Evolutionary conservation across 1,284 basidiomycete genomes (phyloP).

Genomic region (Sanghuangporus weigelae): DNA sequence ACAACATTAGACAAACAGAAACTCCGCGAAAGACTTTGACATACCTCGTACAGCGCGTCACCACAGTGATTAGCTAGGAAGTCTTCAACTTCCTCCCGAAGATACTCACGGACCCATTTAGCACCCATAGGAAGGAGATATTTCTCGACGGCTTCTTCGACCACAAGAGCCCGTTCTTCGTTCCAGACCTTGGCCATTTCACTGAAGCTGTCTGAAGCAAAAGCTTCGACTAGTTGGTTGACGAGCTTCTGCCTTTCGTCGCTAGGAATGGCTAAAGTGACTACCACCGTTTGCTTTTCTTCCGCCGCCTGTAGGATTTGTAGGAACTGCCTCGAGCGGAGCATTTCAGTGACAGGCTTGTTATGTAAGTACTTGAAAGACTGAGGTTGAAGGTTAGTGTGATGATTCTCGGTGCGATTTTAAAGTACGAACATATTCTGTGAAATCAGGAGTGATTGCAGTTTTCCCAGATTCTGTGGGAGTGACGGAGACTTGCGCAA

Average conservation of each 20-base stretch:
- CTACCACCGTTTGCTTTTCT: constrained; percentile 78
- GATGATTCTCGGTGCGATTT: not conserved
- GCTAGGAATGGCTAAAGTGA: constrained; percentile 68
- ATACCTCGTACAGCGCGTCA: constrained; percentile 65
- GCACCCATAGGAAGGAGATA: constrained; percentile 79
- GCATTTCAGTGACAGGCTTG: constrained; percentile 76
- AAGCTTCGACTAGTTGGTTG: constrained; percentile 74
- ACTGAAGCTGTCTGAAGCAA: constrained; percentile 81
- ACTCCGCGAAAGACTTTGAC: constrained; percentile 23
- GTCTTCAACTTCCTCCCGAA: constrained; percentile 90
- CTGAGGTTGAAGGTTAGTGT: constrained; percentile 37
- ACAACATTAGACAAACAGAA: constrained; percentile 19
- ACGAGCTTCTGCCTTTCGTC: constrained; percentile 63
- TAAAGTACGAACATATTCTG: constrained; percentile 70
- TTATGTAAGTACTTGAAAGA: constrained; percentile 92
- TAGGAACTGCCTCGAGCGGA: constrained; percentile 72
- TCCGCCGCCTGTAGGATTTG: constrained; percentile 94
- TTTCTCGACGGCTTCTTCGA: constrained; percentile 74
- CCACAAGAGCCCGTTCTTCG: constrained; percentile 73
- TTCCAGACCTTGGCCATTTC: constrained; percentile 93
- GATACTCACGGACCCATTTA: constrained; percentile 87
- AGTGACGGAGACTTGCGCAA: constrained; percentile 76
- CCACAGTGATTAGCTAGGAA: constrained; percentile 66
- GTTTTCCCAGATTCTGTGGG: constrained; percentile 90
- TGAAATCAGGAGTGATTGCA: constrained; percentile 88